Evolutionary conservation across 192 early-diverging fungal genomes (phyloP), one percentile per base, ranked within the genome.

Genomic region (Backusella morwellensis): DNA sequence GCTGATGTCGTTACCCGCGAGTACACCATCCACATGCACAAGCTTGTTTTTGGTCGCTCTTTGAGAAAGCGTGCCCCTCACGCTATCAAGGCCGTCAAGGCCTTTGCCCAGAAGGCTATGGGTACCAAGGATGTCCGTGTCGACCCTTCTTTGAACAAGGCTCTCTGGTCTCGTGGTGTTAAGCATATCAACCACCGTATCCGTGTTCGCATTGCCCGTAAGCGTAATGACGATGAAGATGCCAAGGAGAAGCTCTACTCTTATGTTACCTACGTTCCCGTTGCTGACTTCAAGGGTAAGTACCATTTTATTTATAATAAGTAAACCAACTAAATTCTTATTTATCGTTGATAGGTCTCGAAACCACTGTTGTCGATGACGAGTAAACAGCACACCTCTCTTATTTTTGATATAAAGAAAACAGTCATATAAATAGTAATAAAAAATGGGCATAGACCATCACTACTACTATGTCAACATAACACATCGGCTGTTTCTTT

Each of bases 11-110:
- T 99, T 82, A 97, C 96, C 81, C 92, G 96, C 82, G 97, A 99
- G 84, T 97, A 96, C 94, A 99, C 97, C 84, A 99, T 99, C 87
- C 95, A 99, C 93, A 87, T 99, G 81, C 97, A 97, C 95, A 97
- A 96, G 90, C 88, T 89, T 75, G 93, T 99, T 81, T 86, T 88
- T 80, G 92, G 92, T 80, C 88, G 78, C 56, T 68, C 73, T 82
- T 99, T 98, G 93, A 98, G 97, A 92, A 97, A 97, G 92, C 94
- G 97, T 84, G 94, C 96, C 70, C 97, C 97, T 75, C 92, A 90
- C 77, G 96, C 97, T 76, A 87, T 99, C 84, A 97, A 97, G 93
- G 91, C 88, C 72, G 93, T 99, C 87, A 91, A 92, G 80, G 85
- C 90, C 81, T 99, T 98, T 83, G 96, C 96, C 72, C 85, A 91